phyloP scores from a whole-genome alignment of 805 yeast genomes.

The Yamadazyma paraphyllophila region DNA sequence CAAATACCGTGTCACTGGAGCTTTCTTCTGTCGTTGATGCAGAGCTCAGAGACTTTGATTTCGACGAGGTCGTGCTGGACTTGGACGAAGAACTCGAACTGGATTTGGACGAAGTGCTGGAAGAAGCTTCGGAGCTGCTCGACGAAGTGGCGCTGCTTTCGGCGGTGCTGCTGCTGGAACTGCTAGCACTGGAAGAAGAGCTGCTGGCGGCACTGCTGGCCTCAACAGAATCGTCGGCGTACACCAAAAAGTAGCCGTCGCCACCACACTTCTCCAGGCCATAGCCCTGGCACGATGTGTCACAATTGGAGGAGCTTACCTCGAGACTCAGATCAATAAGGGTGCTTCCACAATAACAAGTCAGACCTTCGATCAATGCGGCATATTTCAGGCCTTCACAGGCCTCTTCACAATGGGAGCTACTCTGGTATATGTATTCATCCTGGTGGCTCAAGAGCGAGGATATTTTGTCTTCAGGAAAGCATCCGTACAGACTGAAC shows the following conservation, averaged over 20 bases:
- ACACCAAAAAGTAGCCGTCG: constrained; percentile 29
- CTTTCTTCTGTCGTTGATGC: constrained; percentile 11
- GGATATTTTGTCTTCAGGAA: constrained; percentile 25
- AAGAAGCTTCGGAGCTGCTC: constrained; percentile 6
- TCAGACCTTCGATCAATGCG: constrained; percentile 34
- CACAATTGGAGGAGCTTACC: constrained; percentile 28
- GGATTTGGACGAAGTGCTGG: constrained; percentile 11
- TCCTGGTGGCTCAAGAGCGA: constrained; percentile 42
- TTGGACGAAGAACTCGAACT: constrained; percentile 6
- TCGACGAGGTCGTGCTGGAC: too few relatives aligned
- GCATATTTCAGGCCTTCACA: constrained; percentile 47
- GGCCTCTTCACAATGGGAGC: constrained; percentile 50
- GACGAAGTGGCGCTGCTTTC: background rate
- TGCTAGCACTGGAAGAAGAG: background rate
- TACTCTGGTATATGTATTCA: constrained; percentile 56
- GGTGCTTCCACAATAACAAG: constrained; percentile 41
- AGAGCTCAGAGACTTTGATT: too few relatives aligned
- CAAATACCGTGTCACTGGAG: constrained; percentile 5
- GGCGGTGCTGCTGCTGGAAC: constrained; percentile 2
- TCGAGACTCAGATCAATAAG: constrained; percentile 22
- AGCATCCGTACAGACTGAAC: constrained; percentile 24
- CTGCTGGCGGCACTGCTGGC: constrained; percentile 13
- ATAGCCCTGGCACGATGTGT: constrained; percentile 36
- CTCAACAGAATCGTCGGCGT: constrained; percentile 19
- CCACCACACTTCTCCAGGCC: constrained; percentile 42